Evolutionary conservation across 1,284 basidiomycete genomes (phyloP), one percentile per base, ranked within the genome.

Genomic region (Crucibulum parvulum): DNA sequence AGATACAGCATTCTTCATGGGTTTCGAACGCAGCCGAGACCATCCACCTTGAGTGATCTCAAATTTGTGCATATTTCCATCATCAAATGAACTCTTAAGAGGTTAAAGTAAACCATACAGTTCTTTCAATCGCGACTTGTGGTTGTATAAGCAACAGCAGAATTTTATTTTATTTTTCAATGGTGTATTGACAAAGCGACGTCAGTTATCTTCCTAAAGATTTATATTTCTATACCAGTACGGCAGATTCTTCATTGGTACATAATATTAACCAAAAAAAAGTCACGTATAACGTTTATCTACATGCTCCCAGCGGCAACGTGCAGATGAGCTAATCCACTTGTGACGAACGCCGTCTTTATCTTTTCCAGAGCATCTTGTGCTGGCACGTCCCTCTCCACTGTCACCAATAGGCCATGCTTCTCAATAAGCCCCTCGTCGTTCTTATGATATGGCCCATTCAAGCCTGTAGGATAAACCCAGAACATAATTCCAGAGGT

Each of bases 401-500:
- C 47, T 9, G 67, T 66, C 45, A 68, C 45, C 37, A 68, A 57
- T 41, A 60, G 46, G 6, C 65, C 67, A 43, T 69, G 68, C 37
- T 61, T 38, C 55, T 61, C 51, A 31, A 64, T 57, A 10, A 57
- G 51, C 11, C 63, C 65, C 11, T 61, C 59, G 7, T 64, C 58
- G 18, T 55, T 52, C 10, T 59, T 54, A 50, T 65, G 63, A 45
- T 55, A 69, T n/a, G 66, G 68, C 16, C 68, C 68, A 46, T 63
- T 52, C 51, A 64, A 35, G 31, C 66, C 68, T 1, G 66, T 66
- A 6, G 68, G 66, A 51, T 69, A 69, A 24, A 68, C 47, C 68
- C 68, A 68, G 51, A 69, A 69, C 16, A 61, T 51, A 9, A 65
- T 16, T 7, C 68, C 66, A 43, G 39, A 43, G 39, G 39, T 43